Conservation (phyloP, 257 asterid species). For the Jacaranda mimosifolia region DNA sequence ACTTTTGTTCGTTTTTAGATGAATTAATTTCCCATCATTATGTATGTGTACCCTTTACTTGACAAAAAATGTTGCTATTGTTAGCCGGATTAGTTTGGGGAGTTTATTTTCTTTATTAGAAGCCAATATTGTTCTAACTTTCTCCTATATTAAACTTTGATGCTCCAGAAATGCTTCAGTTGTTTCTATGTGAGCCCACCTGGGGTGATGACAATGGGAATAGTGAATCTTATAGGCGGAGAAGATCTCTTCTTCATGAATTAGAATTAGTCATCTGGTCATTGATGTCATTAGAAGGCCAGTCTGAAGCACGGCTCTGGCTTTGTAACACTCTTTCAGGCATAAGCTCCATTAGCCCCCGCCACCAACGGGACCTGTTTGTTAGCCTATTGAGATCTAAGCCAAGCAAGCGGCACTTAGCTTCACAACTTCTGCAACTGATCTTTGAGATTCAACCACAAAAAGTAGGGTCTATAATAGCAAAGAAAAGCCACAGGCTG, state of each 20-base stretch:
- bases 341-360: slow-evolving; percentile 63
- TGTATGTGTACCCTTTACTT: background rate
- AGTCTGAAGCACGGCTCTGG: slow-evolving; percentile 93
- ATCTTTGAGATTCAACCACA: slow-evolving; percentile 75
- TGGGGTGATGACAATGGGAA: slow-evolving; percentile 45
- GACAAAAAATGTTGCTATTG: background rate
- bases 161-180: slow-evolving; percentile 62
- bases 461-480: slow-evolving; percentile 71
- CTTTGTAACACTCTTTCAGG: slow-evolving; percentile 73
- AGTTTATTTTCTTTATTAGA: background rate
- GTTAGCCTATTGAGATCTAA: slow-evolving; percentile 64
- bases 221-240: slow-evolving; percentile 45
- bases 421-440: slow-evolving; percentile 77
- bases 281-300: slow-evolving; percentile 67
- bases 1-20: background rate
- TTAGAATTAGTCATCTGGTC: slow-evolving; percentile 73
- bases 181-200: slow-evolving; percentile 63
- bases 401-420: slow-evolving; percentile 60
- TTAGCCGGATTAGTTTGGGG: slow-evolving; percentile 15
- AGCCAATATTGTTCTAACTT: slow-evolving; percentile 16
- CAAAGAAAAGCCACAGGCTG: slow-evolving; percentile 74
- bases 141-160: slow-evolving; percentile 25
- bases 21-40: background rate
- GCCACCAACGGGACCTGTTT: slow-evolving; percentile 68
- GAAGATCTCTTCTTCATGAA: slow-evolving; percentile 58